Evolutionary conservation across 768 basidiomycete genomes (phyloP).

Genomic region (Boletus edulis): DNA sequence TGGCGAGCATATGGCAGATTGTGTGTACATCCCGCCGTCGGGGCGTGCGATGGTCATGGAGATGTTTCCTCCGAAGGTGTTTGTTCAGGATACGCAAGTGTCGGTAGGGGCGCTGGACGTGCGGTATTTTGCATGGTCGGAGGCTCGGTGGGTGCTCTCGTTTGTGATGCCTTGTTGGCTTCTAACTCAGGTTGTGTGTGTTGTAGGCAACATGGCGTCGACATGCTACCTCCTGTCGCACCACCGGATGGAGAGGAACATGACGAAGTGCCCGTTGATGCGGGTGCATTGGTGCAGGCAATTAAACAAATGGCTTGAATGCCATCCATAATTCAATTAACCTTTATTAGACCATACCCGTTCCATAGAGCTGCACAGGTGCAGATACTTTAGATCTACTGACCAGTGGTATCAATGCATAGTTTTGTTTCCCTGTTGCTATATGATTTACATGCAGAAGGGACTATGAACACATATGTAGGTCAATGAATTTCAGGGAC

Average conservation of each 20-base stretch:
- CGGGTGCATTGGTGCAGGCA: background rate
- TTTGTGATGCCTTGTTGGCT: background rate
- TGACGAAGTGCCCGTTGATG: background rate
- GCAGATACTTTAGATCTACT: background rate
- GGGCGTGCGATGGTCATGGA: background rate
- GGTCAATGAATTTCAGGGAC: too few species aligned
- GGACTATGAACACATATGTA: too few species aligned
- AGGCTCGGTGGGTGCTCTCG: background rate
- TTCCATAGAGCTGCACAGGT: background rate
- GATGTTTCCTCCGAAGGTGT: background rate
- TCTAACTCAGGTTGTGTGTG: background rate
- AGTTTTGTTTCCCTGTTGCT: background rate
- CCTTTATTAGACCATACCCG: background rate
- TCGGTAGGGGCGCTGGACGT: background rate
- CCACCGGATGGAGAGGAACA: background rate
- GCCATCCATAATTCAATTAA: background rate
- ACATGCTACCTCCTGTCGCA: background rate
- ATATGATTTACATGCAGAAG: too few species aligned
- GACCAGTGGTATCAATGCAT: background rate
- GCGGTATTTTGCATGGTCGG: slow-evolving; percentile 4
- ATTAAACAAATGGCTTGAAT: background rate
- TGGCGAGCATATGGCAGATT: slow-evolving; percentile 2
- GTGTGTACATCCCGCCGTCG: background rate
- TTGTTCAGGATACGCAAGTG: background rate
- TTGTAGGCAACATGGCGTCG: background rate